Percentiles rank a stretch among this genome's conserved stretches.
These are phyloP conservation scores for Fusarium humuli DNA, from an alignment of 2,329 filamentous ascomycete genomes.

Conservation along the genomic window DNA sequence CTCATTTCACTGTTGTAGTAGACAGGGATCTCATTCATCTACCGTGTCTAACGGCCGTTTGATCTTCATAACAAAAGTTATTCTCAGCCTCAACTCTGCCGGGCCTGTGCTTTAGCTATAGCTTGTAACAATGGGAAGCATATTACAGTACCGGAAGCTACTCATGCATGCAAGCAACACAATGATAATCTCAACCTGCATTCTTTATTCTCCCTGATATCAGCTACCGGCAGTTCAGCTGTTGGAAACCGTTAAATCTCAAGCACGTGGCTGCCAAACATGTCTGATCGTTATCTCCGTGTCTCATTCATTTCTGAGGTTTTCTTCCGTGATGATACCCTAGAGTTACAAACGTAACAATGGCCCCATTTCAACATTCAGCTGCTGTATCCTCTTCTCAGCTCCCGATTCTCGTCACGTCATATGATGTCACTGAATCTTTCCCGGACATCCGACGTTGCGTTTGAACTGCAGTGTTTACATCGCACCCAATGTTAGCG, in stretches of 20 bases:
- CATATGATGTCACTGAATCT: slow-evolving; percentile 35
- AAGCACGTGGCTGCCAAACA: slow-evolving; percentile 19
- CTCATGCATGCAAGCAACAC: background rate
- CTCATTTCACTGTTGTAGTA: background rate
- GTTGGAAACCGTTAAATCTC: background rate
- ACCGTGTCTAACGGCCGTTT: slow-evolving; percentile 20
- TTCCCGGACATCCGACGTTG: slow-evolving; percentile 13
- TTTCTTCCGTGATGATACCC: background rate
- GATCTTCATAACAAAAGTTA: slow-evolving; percentile 11
- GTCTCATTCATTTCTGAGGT: background rate
- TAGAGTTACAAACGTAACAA: background rate
- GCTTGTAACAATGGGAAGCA: slow-evolving; percentile 1
- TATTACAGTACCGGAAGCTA: background rate
- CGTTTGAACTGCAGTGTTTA: slow-evolving; percentile 10
- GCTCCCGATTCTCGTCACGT: slow-evolving; percentile 23
- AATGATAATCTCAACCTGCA: background rate
- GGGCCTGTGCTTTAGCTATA: slow-evolving; percentile 12
- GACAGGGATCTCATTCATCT: slow-evolving; percentile 18
- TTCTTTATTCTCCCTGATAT: slow-evolving; percentile 2
- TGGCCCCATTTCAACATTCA: background rate
- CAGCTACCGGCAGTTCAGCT: background rate
- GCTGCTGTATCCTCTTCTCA: slow-evolving; percentile 17
- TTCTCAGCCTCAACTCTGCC: slow-evolving; percentile 5
- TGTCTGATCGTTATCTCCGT: slow-evolving; percentile 2
- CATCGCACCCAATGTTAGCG: background rate